These are phyloP conservation scores for Melampsora abietis-canadensis DNA, from an alignment of 1,284 basidiomycete genomes.

Conservation along the genomic window DNA sequence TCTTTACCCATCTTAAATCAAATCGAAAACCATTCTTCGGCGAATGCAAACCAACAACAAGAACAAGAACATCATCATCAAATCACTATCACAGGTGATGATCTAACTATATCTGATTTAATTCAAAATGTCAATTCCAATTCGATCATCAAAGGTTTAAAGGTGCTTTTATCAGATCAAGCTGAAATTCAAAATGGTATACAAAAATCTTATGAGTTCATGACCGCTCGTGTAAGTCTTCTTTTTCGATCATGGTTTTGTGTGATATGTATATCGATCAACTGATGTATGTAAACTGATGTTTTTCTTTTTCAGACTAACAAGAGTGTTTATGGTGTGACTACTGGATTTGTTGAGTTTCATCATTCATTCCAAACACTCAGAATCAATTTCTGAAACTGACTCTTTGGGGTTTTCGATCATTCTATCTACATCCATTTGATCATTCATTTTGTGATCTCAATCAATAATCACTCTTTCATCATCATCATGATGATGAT, in stretches of 20 bases:
- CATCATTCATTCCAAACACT: background rate
- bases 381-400: conserved; percentile 38
- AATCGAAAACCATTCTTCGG: too few species aligned
- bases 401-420: conserved; percentile 15
- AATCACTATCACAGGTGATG: too few species aligned
- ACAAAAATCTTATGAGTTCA: background rate
- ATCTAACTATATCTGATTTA: too few species aligned
- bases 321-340: conserved; percentile 36
- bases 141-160: background rate
- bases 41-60: too few species aligned
- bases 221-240: background rate
- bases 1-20: too few species aligned
- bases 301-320: conserved; percentile 46
- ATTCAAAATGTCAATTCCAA: background rate
- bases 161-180: background rate
- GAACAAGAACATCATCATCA: too few species aligned
- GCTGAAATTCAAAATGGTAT: background rate
- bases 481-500: too few species aligned
- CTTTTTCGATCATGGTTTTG: background rate
- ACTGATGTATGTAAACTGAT: background rate
- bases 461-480: too few species aligned
- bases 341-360: conserved; percentile 31
- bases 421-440: too few species aligned
- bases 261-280: too few species aligned
- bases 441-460: too few species aligned